These are phyloP conservation scores for Chlorophyllum brunneum DNA, from an alignment of 768 basidiomycete species.

Conservation along the genomic window DNA sequence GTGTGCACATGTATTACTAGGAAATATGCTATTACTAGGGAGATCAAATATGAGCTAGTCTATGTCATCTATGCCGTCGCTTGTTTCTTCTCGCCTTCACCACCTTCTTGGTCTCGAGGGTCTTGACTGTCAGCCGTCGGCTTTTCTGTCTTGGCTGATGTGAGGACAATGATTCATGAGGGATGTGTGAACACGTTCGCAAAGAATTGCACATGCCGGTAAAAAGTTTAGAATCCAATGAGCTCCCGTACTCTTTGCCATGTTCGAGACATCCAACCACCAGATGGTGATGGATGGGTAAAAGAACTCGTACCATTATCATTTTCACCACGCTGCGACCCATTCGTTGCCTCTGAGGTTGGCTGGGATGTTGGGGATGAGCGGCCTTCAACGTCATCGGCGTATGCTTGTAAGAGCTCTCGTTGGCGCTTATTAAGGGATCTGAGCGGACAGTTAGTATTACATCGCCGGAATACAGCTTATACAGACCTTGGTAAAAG, in stretches of 20 bases:
- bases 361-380: conserved; percentile 11
- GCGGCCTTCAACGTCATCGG: conserved; percentile 85
- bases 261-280: conserved; percentile 67
- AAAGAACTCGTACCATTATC: conserved; percentile 80
- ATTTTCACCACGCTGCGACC: conserved; percentile 23
- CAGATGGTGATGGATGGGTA: conserved; percentile 50
- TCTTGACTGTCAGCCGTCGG: conserved; percentile 24
- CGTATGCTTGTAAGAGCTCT: conserved; percentile 84
- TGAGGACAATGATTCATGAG: conserved; percentile 18
- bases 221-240: conserved; percentile 64
- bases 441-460: conserved; percentile 37
- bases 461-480: neutral
- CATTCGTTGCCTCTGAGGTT: conserved; percentile 16
- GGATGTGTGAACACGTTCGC: neutral
- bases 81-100: conserved; percentile 41
- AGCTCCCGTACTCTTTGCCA: conserved; percentile 67
- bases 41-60: conserved; percentile 15
- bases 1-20: conserved; percentile 10
- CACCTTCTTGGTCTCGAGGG: conserved; percentile 35
- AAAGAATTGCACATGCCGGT: conserved; percentile 37
- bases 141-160: conserved; percentile 22
- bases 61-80: conserved; percentile 38
- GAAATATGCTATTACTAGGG: conserved; percentile 4
- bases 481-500: conserved; percentile 80
- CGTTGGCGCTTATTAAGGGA: conserved; percentile 80